Evolutionary conservation across 768 basidiomycete genomes (phyloP).

Genomic region (Asterophora parasitica): DNA sequence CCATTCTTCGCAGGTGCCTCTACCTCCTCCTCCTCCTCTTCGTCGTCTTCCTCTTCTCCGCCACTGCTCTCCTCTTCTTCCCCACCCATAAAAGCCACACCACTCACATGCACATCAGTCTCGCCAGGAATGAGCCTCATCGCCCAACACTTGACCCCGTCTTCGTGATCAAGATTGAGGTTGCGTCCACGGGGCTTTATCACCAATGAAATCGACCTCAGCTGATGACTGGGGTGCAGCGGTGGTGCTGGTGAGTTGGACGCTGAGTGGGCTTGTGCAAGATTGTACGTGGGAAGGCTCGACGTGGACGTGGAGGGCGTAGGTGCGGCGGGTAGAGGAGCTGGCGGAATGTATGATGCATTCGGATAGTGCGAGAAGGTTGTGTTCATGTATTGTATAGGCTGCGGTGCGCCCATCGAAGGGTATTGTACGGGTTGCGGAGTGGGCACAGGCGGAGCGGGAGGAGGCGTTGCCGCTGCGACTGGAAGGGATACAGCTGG

Average conservation of each 20-base stretch:
- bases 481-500: conserved; percentile 18
- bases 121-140: conserved; percentile 58
- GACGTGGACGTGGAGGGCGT: conserved; percentile 19
- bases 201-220: conserved; percentile 48
- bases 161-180: conserved; percentile 55
- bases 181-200: conserved; percentile 58
- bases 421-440: conserved; percentile 18
- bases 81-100: conserved; percentile 49
- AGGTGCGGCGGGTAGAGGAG: conserved; percentile 19
- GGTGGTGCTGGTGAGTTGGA: conserved; percentile 37
- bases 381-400: conserved; percentile 29
- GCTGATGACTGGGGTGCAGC: conserved; percentile 36
- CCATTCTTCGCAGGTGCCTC: conserved; percentile 40
- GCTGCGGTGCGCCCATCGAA: conserved; percentile 25
- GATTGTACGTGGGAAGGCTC: conserved; percentile 20
- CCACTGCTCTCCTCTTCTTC: conserved; percentile 62
- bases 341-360: conserved; percentile 42
- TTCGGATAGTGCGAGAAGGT: conserved; percentile 51
- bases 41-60: conserved; percentile 47
- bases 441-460: conserved; percentile 17
- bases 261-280: conserved; percentile 24
- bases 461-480: conserved; percentile 21
- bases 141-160: conserved; percentile 74
- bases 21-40: conserved; percentile 43
- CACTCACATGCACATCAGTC: conserved; percentile 46